Evolutionary conservation across 192 early-diverging fungal species (phyloP).

Genomic region (Helicostylum pulchrum): DNA sequence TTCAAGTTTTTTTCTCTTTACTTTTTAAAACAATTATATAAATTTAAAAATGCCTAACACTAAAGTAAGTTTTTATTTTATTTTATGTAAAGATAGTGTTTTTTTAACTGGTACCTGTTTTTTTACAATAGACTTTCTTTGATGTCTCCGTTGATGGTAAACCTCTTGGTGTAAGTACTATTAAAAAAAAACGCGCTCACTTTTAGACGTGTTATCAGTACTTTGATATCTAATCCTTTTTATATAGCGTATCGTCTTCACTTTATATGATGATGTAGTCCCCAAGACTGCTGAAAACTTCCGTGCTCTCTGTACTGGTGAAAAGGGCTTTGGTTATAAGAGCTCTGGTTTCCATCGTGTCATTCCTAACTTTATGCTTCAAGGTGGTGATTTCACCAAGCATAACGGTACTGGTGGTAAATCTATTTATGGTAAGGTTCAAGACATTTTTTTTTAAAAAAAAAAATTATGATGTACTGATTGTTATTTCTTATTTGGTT

Average conservation of each 20-base stretch:
- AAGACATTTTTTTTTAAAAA: slow-evolving; percentile 29
- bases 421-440: slow-evolving; percentile 69
- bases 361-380: slow-evolving; percentile 75
- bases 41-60: no score
- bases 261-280: slow-evolving; percentile 59
- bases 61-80: no score
- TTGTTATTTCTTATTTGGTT: slow-evolving; percentile 27
- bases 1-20: no score
- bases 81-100: no score
- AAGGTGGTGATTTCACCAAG: slow-evolving; percentile 75
- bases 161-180: slow-evolving; percentile 43
- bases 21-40: no score
- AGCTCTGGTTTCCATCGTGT: slow-evolving; percentile 67
- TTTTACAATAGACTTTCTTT: slow-evolving; percentile 47
- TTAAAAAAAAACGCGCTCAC: not conserved
- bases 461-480: not conserved
- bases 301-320: slow-evolving; percentile 84
- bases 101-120: no score
- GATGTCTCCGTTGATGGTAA: slow-evolving; percentile 55
- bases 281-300: slow-evolving; percentile 89
- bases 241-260: slow-evolving; percentile 52
- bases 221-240: not conserved
- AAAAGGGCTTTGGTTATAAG: slow-evolving; percentile 79
- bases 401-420: slow-evolving; percentile 75
- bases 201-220: not conserved